Base-by-base conservation (phyloP, 345 rosid genomes). In the Dovyalis caffra region DNA sequence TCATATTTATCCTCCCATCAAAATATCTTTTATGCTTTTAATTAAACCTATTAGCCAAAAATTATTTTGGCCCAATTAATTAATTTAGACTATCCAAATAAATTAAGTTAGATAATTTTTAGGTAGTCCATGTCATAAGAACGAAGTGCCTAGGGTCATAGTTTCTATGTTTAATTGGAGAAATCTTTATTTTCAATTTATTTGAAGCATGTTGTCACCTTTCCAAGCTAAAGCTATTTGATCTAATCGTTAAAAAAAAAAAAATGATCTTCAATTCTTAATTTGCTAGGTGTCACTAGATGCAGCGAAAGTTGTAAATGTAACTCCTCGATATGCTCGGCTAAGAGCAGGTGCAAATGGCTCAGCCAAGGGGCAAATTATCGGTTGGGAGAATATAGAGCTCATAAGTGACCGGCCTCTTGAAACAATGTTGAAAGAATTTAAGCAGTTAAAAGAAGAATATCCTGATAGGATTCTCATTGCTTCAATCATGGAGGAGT, bases 401-500 rank as follows among this genome's bases (percentile, higher is more conserved):
- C 97, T 95, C 74, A 95, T 95, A 56, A 95, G 99, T 37, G 99
- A 95, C 49, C 81, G 95, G 1, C 99, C 99, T 49, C 90, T 95
- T 5, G 99, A 95, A 83, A 93, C 88, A 10, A 95, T 93, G 99
- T 74, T 95, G 76, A 90, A 88, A 78, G 99, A 95, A 80, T 93
- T 95, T 38, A 87, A 88, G 78, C 89, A 84, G 66, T 77, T 95
- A 81, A 95, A 95, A 83, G 76, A 83, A 76, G 97, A 90, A 75
- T 91, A 93, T 64, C 97, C 98, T 0, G 97, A 91, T 73, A 85
- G 97, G 85, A 93, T 95, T 74, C 97, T 93, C 16, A 90, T 95
- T 69, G 99, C 97, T 81, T 95, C 99, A 2, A 89, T 93, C 78
- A 95, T 95, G 99, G 99, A 95, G 84, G 99, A 95, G 79, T 95